phyloP scores from a whole-genome alignment of 331 rosid species.

The Ulmus americana region DNA sequence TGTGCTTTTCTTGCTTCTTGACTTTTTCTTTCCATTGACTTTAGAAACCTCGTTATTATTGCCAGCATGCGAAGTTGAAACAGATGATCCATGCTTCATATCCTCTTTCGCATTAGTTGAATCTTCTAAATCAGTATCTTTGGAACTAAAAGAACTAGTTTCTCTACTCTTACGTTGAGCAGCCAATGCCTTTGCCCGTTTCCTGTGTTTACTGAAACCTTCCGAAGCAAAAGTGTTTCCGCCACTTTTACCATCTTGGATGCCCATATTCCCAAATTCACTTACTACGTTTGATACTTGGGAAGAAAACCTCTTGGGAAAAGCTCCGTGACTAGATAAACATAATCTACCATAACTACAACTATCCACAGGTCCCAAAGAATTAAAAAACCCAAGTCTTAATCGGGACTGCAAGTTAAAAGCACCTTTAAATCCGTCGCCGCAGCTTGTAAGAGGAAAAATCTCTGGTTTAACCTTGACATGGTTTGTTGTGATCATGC shows the following conservation, averaged over 20 bases:
- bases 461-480: slow-evolving; percentile 18
- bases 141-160: slow-evolving; percentile 18
- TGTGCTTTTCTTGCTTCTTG: slow-evolving; percentile 42
- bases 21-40: slow-evolving; percentile 33
- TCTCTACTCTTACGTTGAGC: slow-evolving; percentile 28
- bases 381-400: slow-evolving; percentile 17
- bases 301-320: slow-evolving; percentile 44
- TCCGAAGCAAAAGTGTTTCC: slow-evolving; percentile 7
- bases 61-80: slow-evolving; percentile 14
- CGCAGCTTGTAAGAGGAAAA: slow-evolving; percentile 17
- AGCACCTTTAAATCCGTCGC: slow-evolving; percentile 22
- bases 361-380: slow-evolving; percentile 23
- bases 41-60: slow-evolving; percentile 29
- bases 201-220: slow-evolving; percentile 24
- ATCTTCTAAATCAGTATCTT: slow-evolving; percentile 22
- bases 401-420: slow-evolving; percentile 12
- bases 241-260: slow-evolving; percentile 16
- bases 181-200: slow-evolving; percentile 29
- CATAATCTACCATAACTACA: slow-evolving; percentile 19
- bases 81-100: slow-evolving; percentile 2
- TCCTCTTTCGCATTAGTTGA: slow-evolving; percentile 27
- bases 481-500: slow-evolving; percentile 21
- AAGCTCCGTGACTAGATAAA: slow-evolving; percentile 25
- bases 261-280: slow-evolving; percentile 17
- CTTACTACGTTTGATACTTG: slow-evolving; percentile 18